Base-by-base conservation (phyloP, 768 basidiomycete species). In the Mrakia gelida region DNA sequence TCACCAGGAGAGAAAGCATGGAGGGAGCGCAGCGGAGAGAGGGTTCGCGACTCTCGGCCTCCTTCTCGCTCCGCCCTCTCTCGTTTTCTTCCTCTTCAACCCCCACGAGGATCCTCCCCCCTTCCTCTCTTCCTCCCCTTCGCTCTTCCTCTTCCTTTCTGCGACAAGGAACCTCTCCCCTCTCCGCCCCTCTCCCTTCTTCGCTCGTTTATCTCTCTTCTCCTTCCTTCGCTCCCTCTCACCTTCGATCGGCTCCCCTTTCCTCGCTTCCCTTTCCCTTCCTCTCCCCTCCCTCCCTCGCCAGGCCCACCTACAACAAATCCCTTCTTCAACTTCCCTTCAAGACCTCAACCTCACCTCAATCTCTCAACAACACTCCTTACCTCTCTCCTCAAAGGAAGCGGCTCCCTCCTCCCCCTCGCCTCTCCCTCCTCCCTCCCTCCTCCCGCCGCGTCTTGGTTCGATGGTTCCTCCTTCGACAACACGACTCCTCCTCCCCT, bases 381-480 rank as follows among this genome's bases (percentile, higher is more conserved):
- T 28, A 8, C 34, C 13, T n/a, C 28, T 23, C 32, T 18, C 16
- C 28, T 43, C n/a, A 15, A 2, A 32, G 18, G 30, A 38, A 38
- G 30, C 71, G 16, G 30, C 54, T 34, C 52, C 26, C 49, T 9
- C 30, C 54, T 38, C 49, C 13, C 49, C 23, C 30, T 59, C 72
- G 1, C 30, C 23, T 73, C 38, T 32, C n/a, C 28, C 45, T 41
- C 45, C n/a, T 28, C 1, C 49, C 34, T 38, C 32, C 34, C 23
- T 45, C 67, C 21, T 18, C 67, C 38, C 67, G 67, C 67, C 38
- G 65, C 65, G 65, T 38, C 52, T 52, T 49, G 5, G 32, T n/a
- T 28, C 52, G 63, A 65, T 75, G 63, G 41, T 41, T 16, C 63
- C 75, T 28, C 26, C 34, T 30, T 49, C 30, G n/a, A 45, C 74